These are phyloP conservation scores for Corniculantispora saksenae DNA, from an alignment of 2,329 filamentous ascomycete genomes.

Conservation along the genomic window DNA sequence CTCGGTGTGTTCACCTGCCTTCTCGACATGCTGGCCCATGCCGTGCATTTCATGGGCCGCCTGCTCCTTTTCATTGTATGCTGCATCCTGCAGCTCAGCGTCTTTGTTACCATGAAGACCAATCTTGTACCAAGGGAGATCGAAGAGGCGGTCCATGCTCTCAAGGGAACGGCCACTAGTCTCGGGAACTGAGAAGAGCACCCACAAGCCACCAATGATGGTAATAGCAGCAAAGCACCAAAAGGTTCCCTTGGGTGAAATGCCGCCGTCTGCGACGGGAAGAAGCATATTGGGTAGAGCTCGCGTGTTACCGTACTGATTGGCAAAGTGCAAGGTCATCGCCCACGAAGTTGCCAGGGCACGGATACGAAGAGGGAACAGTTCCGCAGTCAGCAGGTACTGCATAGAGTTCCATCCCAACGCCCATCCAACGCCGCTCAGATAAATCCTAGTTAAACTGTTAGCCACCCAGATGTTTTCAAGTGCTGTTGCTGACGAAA, in stretches of 20 bases:
- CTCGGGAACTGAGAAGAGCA: slow-evolving; percentile 73
- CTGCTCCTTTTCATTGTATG: slow-evolving; percentile 46
- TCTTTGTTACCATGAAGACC: slow-evolving; percentile 58
- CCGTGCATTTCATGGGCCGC: slow-evolving; percentile 34
- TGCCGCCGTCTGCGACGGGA: slow-evolving; percentile 43
- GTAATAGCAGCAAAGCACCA: slow-evolving; percentile 74
- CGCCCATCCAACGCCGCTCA: slow-evolving; percentile 70
- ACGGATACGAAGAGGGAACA: slow-evolving; percentile 74
- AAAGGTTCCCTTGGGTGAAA: slow-evolving; percentile 68
- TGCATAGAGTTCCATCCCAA: slow-evolving; percentile 76
- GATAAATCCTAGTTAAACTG: slow-evolving; percentile 51
- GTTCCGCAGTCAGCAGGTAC: slow-evolving; percentile 75
- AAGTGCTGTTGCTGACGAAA: too few relatives aligned
- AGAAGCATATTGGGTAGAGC: slow-evolving; percentile 77
- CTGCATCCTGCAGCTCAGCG: slow-evolving; percentile 48
- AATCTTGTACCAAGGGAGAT: slow-evolving; percentile 73
- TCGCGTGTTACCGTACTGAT: slow-evolving; percentile 76
- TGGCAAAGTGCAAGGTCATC: slow-evolving; percentile 78
- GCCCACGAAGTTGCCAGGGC: slow-evolving; percentile 69
- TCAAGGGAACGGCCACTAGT: slow-evolving; percentile 66
- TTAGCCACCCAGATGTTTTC: background rate
- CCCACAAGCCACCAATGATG: slow-evolving; percentile 67
- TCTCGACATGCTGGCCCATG: slow-evolving; percentile 38
- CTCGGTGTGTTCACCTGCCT: slow-evolving; percentile 16
- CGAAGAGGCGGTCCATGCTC: slow-evolving; percentile 72